Percentiles rank a stretch among this genome's conserved stretches.
Conservation (phyloP, 1,284 basidiomycete species). For the Malassezia brasiliensis region DNA sequence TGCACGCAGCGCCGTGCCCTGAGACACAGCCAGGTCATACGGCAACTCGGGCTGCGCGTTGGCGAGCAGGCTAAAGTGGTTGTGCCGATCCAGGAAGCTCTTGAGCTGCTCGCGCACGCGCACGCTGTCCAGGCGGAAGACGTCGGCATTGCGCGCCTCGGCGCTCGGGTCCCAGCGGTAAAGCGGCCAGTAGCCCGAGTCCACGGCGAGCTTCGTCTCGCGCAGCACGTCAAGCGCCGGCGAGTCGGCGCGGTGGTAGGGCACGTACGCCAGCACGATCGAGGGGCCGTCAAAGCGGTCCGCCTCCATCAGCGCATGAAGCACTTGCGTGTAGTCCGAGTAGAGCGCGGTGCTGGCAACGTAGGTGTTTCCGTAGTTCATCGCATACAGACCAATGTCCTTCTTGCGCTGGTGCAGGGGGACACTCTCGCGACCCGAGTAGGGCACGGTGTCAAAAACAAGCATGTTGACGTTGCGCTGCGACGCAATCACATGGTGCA, state of each 20-base stretch:
- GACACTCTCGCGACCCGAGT: conserved; percentile 57
- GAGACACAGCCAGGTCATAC: conserved; percentile 69
- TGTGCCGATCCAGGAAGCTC: conserved; percentile 89
- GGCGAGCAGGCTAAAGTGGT: conserved; percentile 85
- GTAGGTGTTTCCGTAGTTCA: conserved; percentile 95
- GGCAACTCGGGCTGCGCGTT: conserved; percentile 67
- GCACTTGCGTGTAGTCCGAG: conserved; percentile 85
- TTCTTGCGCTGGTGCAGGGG: conserved; percentile 46
- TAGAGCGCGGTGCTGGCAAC: conserved; percentile 92
- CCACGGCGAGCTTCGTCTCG: conserved; percentile 93
- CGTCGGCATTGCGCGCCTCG: conserved; percentile 62
- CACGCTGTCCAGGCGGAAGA: conserved; percentile 83
- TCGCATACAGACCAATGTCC: conserved; percentile 61
- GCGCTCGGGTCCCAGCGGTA: conserved; percentile 93
- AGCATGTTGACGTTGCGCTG: conserved; percentile 87
- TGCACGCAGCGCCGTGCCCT: conserved; percentile 73
- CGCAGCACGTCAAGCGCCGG: conserved; percentile 80
- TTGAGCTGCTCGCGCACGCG: conserved; percentile 88
- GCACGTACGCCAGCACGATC: conserved; percentile 87
- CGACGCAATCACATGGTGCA: conserved; percentile 87
- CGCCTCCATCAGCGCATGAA: conserved; percentile 84
- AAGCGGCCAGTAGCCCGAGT: conserved; percentile 93
- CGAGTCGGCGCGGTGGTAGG: conserved; percentile 62
- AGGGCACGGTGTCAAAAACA: conserved; percentile 82
- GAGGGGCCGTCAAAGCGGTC: conserved; percentile 82